Evolutionary conservation across 176 grass and related monocot genomes (phyloP).

Genomic region (Alopecurus myosuroides): DNA sequence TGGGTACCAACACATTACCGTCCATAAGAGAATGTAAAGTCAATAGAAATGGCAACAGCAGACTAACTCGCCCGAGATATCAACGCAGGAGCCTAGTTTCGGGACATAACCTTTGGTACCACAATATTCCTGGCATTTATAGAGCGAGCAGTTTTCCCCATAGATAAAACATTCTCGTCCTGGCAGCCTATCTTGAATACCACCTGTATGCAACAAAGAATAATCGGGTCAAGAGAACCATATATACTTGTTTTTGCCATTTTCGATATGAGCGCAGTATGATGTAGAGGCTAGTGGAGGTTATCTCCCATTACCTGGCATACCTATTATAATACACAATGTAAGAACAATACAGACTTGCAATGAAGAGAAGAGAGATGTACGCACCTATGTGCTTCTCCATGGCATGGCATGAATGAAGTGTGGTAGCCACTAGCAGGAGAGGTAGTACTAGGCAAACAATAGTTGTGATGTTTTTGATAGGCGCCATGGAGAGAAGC

Average conservation of each 20-base stretch:
- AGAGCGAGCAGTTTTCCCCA: neutral
- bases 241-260: neutral
- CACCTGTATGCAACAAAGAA: neutral
- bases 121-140: neutral
- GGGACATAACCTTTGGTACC: neutral
- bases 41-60: neutral
- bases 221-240: too few relatives aligned
- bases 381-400: neutral
- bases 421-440: neutral
- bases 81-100: neutral
- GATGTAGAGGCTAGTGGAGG: neutral
- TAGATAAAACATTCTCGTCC: neutral
- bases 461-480: neutral
- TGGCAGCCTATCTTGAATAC: neutral
- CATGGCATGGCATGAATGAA: neutral
- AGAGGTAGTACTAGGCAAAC: neutral
- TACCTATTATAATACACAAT: neutral
- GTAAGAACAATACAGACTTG: neutral
- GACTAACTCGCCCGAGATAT: neutral
- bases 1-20: neutral
- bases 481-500: neutral
- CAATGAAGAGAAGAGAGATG: neutral
- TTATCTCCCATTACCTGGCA: neutral
- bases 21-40: neutral
- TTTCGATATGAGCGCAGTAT: neutral